These are phyloP conservation scores for Blastobotrys elegans DNA, from an alignment of 1,139 yeast species.

Conservation along the genomic window DNA sequence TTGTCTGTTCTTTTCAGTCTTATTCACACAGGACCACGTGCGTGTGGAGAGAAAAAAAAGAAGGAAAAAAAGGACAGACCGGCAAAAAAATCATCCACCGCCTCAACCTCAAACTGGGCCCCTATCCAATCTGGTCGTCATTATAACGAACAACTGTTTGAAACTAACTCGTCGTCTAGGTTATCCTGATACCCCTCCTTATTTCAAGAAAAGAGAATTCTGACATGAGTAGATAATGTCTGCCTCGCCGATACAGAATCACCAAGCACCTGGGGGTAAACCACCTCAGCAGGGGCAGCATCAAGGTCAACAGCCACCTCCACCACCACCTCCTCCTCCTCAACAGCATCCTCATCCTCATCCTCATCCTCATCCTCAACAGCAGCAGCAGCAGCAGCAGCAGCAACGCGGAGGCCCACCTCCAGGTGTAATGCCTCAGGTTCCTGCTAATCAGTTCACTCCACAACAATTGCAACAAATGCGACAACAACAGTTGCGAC, in stretches of 20 bases:
- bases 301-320: too few relatives aligned
- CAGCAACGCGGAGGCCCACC: conserved; percentile 1
- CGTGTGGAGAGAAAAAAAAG: not conserved
- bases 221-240: conserved; percentile 19
- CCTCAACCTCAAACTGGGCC: too few relatives aligned
- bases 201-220: not conserved
- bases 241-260: conserved; percentile 25
- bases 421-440: not conserved
- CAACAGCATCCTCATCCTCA: too few relatives aligned
- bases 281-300: conserved; percentile 17
- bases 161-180: too few relatives aligned
- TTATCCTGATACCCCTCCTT: too few relatives aligned
- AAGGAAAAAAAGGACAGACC: not conserved
- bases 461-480: conserved; percentile 14
- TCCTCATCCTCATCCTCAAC: too few relatives aligned
- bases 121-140: too few relatives aligned
- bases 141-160: too few relatives aligned
- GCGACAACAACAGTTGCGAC: conserved; percentile 2
- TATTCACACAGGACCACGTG: too few relatives aligned
- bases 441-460: conserved; percentile 2
- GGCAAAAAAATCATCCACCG: too few relatives aligned
- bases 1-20: too few relatives aligned
- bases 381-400: not conserved
- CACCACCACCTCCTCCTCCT: too few relatives aligned
- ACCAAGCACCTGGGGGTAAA: conserved; percentile 22